Evolutionary conservation across 345 rosid genomes (phyloP).

Genomic region (Brassica rapa): DNA sequence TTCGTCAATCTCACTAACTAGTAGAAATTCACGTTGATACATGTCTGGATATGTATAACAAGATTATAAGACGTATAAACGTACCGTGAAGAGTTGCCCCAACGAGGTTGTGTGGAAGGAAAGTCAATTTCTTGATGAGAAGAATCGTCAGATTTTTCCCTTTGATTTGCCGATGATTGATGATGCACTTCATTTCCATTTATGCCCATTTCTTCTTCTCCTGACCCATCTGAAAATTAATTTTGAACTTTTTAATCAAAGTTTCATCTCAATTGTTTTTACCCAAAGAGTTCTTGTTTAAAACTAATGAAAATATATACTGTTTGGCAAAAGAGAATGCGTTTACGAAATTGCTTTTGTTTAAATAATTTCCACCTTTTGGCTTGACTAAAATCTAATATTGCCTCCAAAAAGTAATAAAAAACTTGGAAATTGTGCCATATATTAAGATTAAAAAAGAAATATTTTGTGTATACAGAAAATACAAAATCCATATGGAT

Average conservation of each 20-base stretch:
- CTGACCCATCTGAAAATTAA: slow-evolving; percentile 63
- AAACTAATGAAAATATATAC: background rate
- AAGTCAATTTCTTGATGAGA: slow-evolving; percentile 54
- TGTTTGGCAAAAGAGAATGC: slow-evolving; percentile 31
- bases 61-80: slow-evolving; percentile 18
- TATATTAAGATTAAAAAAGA: background rate
- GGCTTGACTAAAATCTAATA: background rate
- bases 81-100: slow-evolving; percentile 87
- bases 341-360: slow-evolving; percentile 28
- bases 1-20: background rate
- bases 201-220: slow-evolving; percentile 65
- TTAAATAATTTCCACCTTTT: slow-evolving; percentile 7
- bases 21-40: background rate
- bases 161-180: slow-evolving; percentile 47
- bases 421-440: slow-evolving; percentile 4
- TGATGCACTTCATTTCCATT: slow-evolving; percentile 46
- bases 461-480: background rate
- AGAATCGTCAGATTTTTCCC: slow-evolving; percentile 48
- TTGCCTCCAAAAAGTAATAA: background rate
- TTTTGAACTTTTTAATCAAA: background rate
- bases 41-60: background rate
- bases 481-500: background rate
- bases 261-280: slow-evolving; percentile 19
- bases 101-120: slow-evolving; percentile 51
- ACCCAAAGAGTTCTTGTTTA: slow-evolving; percentile 23